Percentiles rank a stretch among this genome's conserved stretches.
Evolutionary conservation across 2,329 filamentous ascomycete species (phyloP).

Genomic region (Teratosphaeria epicoccoides): DNA sequence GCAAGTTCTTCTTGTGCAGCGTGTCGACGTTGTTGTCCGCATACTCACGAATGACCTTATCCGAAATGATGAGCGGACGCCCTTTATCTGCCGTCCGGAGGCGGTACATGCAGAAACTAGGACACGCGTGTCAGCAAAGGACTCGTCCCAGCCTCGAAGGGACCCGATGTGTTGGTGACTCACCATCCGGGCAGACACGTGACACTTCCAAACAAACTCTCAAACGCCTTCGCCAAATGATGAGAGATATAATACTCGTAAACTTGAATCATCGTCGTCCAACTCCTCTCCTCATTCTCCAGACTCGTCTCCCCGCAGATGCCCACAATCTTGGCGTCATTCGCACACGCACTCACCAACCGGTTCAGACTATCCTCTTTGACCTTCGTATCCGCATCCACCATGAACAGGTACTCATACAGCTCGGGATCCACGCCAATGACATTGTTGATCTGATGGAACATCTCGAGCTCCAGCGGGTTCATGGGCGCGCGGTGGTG

Average conservation of each 20-base stretch:
- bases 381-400: constrained; percentile 94
- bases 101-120: constrained; percentile 97
- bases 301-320: constrained; percentile 95
- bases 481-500: constrained; percentile 92
- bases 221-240: constrained; percentile 91
- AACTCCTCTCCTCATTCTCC: constrained; percentile 87
- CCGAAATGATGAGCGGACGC: constrained; percentile 85
- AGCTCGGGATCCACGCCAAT: constrained; percentile 96
- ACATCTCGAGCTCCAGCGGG: constrained; percentile 92
- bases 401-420: constrained; percentile 95
- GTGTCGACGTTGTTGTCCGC: constrained; percentile 84
- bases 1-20: constrained; percentile 84
- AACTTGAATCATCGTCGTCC: constrained; percentile 99
- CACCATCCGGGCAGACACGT: constrained; percentile 99
- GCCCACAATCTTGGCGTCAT: constrained; percentile 91
- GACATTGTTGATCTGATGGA: constrained; percentile 98
- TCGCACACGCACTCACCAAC: constrained; percentile 81
- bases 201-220: constrained; percentile 93
- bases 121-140: constrained; percentile 13
- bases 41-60: constrained; percentile 80
- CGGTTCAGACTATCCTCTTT: constrained; percentile 85
- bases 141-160: background rate
- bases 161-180: constrained; percentile 30
- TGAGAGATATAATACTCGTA: constrained; percentile 99
- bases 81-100: constrained; percentile 88